Percentiles rank a stretch among this genome's conserved stretches.
These are phyloP conservation scores for Leishmania turanica DNA, from an alignment of 208 protist genomes.

Conservation along the genomic window DNA sequence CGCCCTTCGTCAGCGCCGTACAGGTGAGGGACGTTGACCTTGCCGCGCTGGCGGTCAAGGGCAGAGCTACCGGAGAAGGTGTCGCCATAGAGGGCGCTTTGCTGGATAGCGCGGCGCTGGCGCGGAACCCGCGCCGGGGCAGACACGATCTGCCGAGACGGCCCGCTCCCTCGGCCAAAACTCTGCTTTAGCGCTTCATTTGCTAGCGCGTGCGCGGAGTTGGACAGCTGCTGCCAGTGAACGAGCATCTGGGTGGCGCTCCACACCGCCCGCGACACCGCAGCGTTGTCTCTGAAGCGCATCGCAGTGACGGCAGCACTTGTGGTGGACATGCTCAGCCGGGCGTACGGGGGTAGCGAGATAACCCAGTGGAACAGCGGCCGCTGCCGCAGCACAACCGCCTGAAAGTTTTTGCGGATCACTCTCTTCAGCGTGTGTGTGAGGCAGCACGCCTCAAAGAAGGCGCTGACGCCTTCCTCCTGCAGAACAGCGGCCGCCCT, in stretches of 20 bases:
- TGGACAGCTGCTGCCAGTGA: constrained; percentile 22
- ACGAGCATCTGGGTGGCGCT: constrained; percentile 7
- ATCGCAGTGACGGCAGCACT: neutral
- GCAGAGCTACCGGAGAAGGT: neutral
- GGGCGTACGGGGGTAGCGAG: constrained; percentile 2
- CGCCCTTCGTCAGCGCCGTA: constrained; percentile 13
- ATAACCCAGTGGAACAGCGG: constrained; percentile 30
- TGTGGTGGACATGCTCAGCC: neutral
- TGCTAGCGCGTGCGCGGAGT: neutral
- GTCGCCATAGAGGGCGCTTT: constrained; percentile 8
- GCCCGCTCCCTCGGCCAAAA: too few species aligned
- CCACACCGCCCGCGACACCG: constrained; percentile 2
- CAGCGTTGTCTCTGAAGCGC: neutral
- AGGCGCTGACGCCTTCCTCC: constrained; percentile 25
- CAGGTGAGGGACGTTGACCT: constrained; percentile 20
- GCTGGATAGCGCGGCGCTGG: constrained; percentile 16
- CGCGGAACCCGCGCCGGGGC: constrained; percentile 14
- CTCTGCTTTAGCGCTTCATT: neutral
- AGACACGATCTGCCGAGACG: neutral
- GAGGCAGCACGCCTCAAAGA: constrained; percentile 18
- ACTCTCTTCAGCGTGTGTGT: neutral
- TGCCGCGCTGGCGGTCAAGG: constrained; percentile 20
- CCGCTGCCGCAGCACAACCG: neutral
- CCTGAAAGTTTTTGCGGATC: neutral
- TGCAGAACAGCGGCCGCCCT: constrained; percentile 10